A percentile compares a stretch with the other conserved stretches of the same genome.
Evolutionary conservation across 2,329 filamentous ascomycete species (phyloP).

Genomic region (Clarireedia monteithiana): DNA sequence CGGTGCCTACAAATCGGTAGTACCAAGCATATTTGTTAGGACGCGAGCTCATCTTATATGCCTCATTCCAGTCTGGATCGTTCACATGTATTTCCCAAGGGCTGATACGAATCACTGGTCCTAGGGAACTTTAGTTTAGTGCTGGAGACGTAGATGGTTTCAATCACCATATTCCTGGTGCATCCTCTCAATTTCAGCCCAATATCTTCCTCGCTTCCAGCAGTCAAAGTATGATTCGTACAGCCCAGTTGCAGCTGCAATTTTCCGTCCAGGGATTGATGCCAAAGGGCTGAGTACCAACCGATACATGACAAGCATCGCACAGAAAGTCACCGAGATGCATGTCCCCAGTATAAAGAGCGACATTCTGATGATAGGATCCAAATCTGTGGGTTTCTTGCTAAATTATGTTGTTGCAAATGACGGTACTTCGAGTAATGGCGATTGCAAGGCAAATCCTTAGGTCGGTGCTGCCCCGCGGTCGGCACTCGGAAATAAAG

Average conservation of each 20-base stretch:
- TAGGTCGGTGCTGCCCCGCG: too few relatives aligned
- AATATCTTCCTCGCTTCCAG: conserved; percentile 9
- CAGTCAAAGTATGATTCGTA: conserved; percentile 18
- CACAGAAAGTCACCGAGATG: too few relatives aligned
- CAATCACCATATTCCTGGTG: conserved; percentile 17
- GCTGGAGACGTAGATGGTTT: background rate
- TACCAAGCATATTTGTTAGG: conserved; percentile 11
- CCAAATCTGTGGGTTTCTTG: too few relatives aligned
- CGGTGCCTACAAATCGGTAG: conserved; percentile 1
- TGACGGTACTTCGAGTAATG: too few relatives aligned
- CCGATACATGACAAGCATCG: too few relatives aligned
- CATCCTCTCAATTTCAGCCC: conserved; percentile 12
- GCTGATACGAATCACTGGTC: conserved; percentile 31
- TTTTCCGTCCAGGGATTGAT: conserved; percentile 18
- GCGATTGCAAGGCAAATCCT: too few relatives aligned
- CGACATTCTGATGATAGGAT: too few relatives aligned
- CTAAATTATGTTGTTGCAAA: too few relatives aligned
- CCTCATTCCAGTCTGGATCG: conserved; percentile 31
- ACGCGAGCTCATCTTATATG: conserved; percentile 29
- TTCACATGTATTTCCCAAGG: conserved; percentile 34
- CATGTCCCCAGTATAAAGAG: too few relatives aligned
- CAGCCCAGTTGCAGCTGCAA: conserved; percentile 17
- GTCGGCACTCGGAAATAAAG: too few relatives aligned
- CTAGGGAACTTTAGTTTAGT: conserved; percentile 4
- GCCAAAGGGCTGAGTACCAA: too few relatives aligned